Evolutionary conservation across 192 early-diverging fungal species (phyloP).

Genomic region (Backusella australiensis): DNA sequence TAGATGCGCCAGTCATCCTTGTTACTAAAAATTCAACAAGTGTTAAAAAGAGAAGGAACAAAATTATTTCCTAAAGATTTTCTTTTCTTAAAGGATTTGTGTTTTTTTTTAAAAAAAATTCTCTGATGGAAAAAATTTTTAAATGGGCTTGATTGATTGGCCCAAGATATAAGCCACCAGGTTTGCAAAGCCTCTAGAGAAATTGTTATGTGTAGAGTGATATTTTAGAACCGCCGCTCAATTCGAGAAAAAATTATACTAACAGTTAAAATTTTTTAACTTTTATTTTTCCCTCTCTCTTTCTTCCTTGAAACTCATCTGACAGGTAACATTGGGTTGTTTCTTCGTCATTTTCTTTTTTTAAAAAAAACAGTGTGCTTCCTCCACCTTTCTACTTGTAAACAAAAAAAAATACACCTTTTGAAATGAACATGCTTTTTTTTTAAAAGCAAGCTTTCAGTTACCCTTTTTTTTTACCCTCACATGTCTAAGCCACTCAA

Average conservation of each 20-base stretch:
- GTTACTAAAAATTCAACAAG: slow-evolving; percentile 31
- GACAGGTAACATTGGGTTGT: slow-evolving; percentile 9
- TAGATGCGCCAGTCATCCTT: slow-evolving; percentile 45
- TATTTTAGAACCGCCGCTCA: background rate
- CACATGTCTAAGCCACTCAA: slow-evolving; percentile 8
- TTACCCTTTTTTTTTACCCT: background rate
- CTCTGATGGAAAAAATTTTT: background rate
- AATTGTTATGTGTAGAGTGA: background rate
- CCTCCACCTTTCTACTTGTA: background rate
- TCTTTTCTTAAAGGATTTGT: slow-evolving; percentile 7
- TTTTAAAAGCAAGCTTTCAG: background rate
- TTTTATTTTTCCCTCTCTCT: slow-evolving; percentile 6
- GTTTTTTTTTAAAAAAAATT: background rate
- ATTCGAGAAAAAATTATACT: background rate
- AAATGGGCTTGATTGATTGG: background rate
- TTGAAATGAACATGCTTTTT: background rate
- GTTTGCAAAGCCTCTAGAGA: background rate
- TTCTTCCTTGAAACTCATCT: slow-evolving; percentile 1
- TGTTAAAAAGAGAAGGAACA: slow-evolving; percentile 23
- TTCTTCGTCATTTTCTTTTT: background rate
- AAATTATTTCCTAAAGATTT: slow-evolving; percentile 6
- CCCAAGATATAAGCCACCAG: background rate
- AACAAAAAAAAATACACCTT: background rate
- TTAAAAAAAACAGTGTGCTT: background rate
- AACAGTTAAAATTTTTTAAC: slow-evolving; percentile 3